Percentiles rank a stretch among this genome's conserved stretches.
These are phyloP conservation scores for Penicillium psychrosexuale DNA, from an alignment of 2,329 filamentous ascomycete species.

Conservation along the genomic window DNA sequence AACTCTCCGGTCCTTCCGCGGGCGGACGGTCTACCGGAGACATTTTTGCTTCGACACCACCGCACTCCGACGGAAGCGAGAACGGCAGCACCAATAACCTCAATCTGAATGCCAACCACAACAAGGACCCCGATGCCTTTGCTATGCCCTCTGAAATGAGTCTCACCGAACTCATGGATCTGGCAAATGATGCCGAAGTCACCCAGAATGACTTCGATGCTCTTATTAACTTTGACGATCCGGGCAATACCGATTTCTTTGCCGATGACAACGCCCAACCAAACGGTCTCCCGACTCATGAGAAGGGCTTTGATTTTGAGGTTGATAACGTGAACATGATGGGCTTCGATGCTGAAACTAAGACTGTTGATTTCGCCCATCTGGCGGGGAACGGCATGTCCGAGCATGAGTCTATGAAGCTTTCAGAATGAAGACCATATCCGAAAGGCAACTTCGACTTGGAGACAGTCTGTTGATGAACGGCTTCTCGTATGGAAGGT, in stretches of 20 bases:
- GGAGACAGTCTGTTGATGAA: not conserved
- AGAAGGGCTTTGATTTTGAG: constrained; percentile 23
- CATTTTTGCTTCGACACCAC: constrained; percentile 41
- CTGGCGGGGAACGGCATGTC: constrained; percentile 6
- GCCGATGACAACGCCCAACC: constrained; percentile 26
- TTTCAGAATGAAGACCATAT: not conserved
- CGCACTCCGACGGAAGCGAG: constrained; percentile 43
- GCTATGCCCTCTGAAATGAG: constrained; percentile 37
- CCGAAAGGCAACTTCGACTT: not conserved
- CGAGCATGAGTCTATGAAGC: not conserved
- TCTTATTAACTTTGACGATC: constrained; percentile 47
- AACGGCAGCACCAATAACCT: constrained; percentile 42
- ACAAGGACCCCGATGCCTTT: constrained; percentile 23
- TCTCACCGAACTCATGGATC: constrained; percentile 42
- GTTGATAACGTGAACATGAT: constrained; percentile 20
- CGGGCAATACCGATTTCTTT: constrained; percentile 34
- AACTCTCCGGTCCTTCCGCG: constrained; percentile 17
- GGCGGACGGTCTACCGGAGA: constrained; percentile 25
- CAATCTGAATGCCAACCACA: constrained; percentile 28
- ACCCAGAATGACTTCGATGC: constrained; percentile 48
- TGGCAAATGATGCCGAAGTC: constrained; percentile 45
- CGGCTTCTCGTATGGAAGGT: not conserved
- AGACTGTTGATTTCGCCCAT: constrained; percentile 19
- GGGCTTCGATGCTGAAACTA: constrained; percentile 21
- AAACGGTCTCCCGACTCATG: not conserved